Conservation (phyloP, 768 basidiomycete species). For the Trametes cubensis region DNA sequence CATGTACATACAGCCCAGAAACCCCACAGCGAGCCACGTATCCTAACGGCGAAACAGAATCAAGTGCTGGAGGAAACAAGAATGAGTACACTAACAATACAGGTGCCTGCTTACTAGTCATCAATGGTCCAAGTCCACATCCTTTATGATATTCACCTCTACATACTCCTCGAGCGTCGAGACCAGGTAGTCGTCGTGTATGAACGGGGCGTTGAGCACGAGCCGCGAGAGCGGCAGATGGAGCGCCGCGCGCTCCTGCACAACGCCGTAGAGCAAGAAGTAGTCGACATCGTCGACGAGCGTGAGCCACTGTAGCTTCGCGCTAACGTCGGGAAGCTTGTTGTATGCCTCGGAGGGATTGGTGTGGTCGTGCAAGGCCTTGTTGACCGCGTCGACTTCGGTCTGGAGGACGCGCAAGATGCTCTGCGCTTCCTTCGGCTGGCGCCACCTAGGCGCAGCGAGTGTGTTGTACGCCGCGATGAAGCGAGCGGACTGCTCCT, state of each 20-base stretch:
- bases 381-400: constrained; percentile 22
- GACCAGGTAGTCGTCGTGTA: constrained; percentile 19
- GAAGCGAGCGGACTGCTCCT: constrained; percentile 17
- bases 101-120: neutral
- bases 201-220: constrained; percentile 28
- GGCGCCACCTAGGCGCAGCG: constrained; percentile 9
- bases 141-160: constrained; percentile 27
- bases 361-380: constrained; percentile 1
- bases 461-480: constrained; percentile 21
- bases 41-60: neutral
- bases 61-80: neutral
- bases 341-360: constrained; percentile 21
- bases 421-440: constrained; percentile 14
- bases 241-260: constrained; percentile 24
- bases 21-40: neutral
- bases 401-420: constrained; percentile 21
- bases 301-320: constrained; percentile 22
- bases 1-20: constrained; percentile 8
- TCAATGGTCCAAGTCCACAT: constrained; percentile 26
- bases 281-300: constrained; percentile 29
- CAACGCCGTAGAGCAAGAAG: constrained; percentile 24
- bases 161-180: constrained; percentile 25
- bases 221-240: constrained; percentile 25
- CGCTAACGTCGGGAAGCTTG: constrained; percentile 17
- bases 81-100: constrained; percentile 11